Evolutionary conservation across 2,329 filamentous ascomycete species (phyloP).

Genomic region (Blastomyces parvus): DNA sequence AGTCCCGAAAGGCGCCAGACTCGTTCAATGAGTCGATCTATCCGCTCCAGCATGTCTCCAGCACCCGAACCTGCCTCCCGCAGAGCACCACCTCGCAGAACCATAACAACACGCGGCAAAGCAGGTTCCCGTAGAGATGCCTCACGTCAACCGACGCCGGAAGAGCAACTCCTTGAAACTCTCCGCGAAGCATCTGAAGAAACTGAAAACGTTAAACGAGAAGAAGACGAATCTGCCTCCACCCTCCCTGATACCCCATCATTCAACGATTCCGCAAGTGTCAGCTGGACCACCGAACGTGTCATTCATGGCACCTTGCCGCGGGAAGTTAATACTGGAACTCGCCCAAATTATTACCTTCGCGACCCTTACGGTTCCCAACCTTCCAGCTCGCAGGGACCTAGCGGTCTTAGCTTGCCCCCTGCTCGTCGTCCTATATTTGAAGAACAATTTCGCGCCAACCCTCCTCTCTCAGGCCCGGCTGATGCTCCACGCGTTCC

Average conservation of each 20-base stretch:
- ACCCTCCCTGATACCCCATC: background rate
- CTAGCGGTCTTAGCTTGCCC: background rate
- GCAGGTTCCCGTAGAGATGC: background rate
- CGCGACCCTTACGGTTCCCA: background rate
- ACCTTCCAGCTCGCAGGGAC: background rate
- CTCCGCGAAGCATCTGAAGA: conserved; percentile 18
- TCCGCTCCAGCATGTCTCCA: conserved; percentile 1
- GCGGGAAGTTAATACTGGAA: background rate
- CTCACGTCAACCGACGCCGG: conserved; percentile 16
- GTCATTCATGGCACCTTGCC: conserved; percentile 7
- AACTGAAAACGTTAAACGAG: conserved; percentile 2
- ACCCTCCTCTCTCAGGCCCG: background rate
- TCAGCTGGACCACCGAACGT: conserved; percentile 17
- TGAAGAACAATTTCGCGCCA: background rate
- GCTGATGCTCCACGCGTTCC: background rate
- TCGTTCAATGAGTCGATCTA: conserved; percentile 7
- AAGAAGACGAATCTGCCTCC: background rate
- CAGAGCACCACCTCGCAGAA: background rate
- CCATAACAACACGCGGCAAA: conserved; percentile 5
- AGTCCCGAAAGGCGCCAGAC: conserved; percentile 11
- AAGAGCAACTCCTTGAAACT: conserved; percentile 18
- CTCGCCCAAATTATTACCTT: background rate
- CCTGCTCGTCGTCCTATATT: background rate
- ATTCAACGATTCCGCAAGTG: conserved; percentile 9
- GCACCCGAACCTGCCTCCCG: conserved; percentile 1